These are phyloP conservation scores for Xylaria nigripes DNA, from an alignment of 495 filamentous ascomycete genomes.

Conservation along the genomic window DNA sequence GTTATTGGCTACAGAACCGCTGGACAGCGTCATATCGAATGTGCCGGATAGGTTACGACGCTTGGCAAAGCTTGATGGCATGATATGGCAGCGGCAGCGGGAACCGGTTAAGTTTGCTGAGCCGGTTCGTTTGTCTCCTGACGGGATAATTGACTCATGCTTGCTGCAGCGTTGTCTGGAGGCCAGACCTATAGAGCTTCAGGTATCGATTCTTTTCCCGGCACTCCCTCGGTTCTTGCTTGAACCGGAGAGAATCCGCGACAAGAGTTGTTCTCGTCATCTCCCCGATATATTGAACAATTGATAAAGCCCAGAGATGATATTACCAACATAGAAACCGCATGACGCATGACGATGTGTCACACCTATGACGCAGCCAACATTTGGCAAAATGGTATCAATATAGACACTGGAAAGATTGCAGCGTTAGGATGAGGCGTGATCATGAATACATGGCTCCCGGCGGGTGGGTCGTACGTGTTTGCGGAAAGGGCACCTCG, in stretches of 20 bases:
- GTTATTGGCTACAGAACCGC: constrained; percentile 53
- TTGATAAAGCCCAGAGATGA: too few relatives aligned
- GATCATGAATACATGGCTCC: constrained; percentile 26
- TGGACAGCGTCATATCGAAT: constrained; percentile 53
- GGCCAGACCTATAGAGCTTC: too few relatives aligned
- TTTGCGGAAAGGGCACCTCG: constrained; percentile 23
- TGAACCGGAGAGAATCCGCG: too few relatives aligned
- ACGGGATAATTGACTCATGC: too few relatives aligned
- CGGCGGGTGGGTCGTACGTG: constrained; percentile 18
- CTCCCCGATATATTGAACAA: too few relatives aligned
- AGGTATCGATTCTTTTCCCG: too few relatives aligned
- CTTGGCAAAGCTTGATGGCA: constrained; percentile 60
- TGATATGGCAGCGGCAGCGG: constrained; percentile 60
- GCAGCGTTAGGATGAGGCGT: constrained; percentile 13
- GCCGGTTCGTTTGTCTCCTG: too few relatives aligned
- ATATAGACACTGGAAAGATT: constrained; percentile 25
- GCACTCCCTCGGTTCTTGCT: too few relatives aligned
- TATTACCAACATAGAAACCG: too few relatives aligned
- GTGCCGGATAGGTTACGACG: constrained; percentile 60
- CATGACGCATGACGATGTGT: constrained; percentile 5
- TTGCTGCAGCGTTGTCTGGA: too few relatives aligned
- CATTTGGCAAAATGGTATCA: constrained; percentile 26
- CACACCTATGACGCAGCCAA: constrained; percentile 20
- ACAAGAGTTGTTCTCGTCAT: too few relatives aligned
- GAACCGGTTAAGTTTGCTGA: constrained; percentile 51